Base-by-base conservation (phyloP, 129 eudicot genomes). In the Tanacetum coccineum region DNA sequence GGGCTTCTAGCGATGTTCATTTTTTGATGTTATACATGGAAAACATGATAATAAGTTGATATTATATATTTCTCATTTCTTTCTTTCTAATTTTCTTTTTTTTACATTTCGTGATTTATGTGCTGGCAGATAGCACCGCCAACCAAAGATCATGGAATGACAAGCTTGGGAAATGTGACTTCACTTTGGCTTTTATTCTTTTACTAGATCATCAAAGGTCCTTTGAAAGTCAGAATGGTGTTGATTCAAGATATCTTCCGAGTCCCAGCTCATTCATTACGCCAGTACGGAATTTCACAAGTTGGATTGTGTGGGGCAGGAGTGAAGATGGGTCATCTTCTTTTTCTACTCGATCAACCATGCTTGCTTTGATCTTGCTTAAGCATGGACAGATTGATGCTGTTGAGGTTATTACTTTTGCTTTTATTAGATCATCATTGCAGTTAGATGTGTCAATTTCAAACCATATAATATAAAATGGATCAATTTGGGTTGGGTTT, bases 271-370 rank as follows among this genome's bases (percentile, higher is more conserved):
- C 72, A 64, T 70, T 86, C 64, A 70, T 79, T 74, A 81, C 49
- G 68, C 79, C 85, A 57, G 87, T 86, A 21, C 76, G 78, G 60
- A 83, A 82, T 54, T 89, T 93, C 72, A 81, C 84, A 61, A 84
- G 96, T 80, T 89, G 99, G 99, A 83, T 86, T 73, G 74, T 89
- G 6, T 85, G 87, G 86, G 99, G 96, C 57, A 67, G 48, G 55
- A 74, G 83, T 64, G 95, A 85, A 66, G 84, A 84, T 75, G 89
- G 76, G 70, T 70, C 88, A 44, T 69, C 87, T 72, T 77, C 74
- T 64, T 83, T 84, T 79, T 88, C 87, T 67, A 78, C 83, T 68
- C 96, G 88, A 70, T 84, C 95, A 73, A 82, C 84, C 52, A 83
- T 81, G 59, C 89, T 93, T 74, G 90, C 99, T 45, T 68, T 84